phyloP scores from a whole-genome alignment of 805 yeast genomes.

The Brettanomyces naardenensis region DNA sequence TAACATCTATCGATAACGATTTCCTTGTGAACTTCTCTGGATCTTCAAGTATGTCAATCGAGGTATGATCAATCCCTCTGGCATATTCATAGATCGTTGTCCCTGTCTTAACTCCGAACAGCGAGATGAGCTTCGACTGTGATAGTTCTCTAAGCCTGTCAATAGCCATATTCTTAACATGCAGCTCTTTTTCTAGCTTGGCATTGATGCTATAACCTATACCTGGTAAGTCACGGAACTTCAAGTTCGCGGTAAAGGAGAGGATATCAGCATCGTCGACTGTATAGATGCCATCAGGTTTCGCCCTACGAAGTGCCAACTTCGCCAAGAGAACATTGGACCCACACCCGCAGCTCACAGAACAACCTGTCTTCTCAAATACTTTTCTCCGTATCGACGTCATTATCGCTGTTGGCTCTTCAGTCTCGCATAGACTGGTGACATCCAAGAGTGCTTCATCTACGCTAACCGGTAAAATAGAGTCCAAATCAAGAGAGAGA shows the following conservation, averaged over 20 bases:
- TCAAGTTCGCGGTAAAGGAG: slow-evolving; percentile 29
- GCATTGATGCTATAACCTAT: slow-evolving; percentile 44
- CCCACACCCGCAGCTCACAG: slow-evolving; percentile 77
- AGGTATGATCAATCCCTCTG: slow-evolving; percentile 60
- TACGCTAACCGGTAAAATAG: slow-evolving; percentile 77
- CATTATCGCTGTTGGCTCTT: slow-evolving; percentile 22
- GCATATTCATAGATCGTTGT: slow-evolving; percentile 49
- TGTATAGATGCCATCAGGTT: slow-evolving; percentile 62
- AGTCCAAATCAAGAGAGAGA: slow-evolving; percentile 31
- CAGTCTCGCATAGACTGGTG: slow-evolving; percentile 17
- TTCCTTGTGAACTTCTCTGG: slow-evolving; percentile 54
- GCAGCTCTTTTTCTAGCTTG: slow-evolving; percentile 32
- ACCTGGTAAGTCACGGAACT: slow-evolving; percentile 49
- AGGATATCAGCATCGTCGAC: slow-evolving; percentile 22
- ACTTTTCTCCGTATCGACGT: slow-evolving; percentile 33
- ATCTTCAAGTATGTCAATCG: slow-evolving; percentile 42
- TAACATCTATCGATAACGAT: slow-evolving; percentile 79
- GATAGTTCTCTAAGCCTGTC: slow-evolving; percentile 30
- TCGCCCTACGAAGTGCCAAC: slow-evolving; percentile 62
- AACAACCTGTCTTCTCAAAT: slow-evolving; percentile 41
- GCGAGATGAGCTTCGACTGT: slow-evolving; percentile 28
- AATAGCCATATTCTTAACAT: slow-evolving; percentile 24
- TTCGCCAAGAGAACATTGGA: slow-evolving; percentile 71
- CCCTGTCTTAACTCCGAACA: slow-evolving; percentile 70
- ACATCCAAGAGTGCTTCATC: slow-evolving; percentile 87